Percentiles rank a stretch among this genome's conserved stretches.
Evolutionary conservation across 345 rosid species (phyloP).

Genomic region (Clausena lansium): DNA sequence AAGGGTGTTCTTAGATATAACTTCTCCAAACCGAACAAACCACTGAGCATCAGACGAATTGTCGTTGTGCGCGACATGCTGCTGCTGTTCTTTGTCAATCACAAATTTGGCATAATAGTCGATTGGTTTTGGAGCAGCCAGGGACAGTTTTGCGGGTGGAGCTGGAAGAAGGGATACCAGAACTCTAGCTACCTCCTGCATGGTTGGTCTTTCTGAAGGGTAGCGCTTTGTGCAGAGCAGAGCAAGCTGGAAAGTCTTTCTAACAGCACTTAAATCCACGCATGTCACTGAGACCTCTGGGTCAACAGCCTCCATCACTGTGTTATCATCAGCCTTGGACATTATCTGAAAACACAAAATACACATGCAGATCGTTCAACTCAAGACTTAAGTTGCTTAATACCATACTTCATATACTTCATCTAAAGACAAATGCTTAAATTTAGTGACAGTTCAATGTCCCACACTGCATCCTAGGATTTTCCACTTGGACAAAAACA

Average conservation of each 20-base stretch:
- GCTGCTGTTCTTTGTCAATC: slow-evolving; percentile 36
- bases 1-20: slow-evolving; percentile 62
- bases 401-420: no score
- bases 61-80: slow-evolving; percentile 28
- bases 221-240: slow-evolving; percentile 69
- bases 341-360: slow-evolving; percentile 45
- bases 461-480: not conserved
- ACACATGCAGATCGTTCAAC: not conserved
- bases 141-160: slow-evolving; percentile 34
- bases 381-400: not conserved
- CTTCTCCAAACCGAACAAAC: slow-evolving; percentile 68
- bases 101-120: slow-evolving; percentile 46
- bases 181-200: slow-evolving; percentile 84
- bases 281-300: slow-evolving; percentile 88
- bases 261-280: slow-evolving; percentile 53
- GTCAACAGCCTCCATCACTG: slow-evolving; percentile 92
- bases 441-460: not conserved
- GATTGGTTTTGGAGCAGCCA: slow-evolving; percentile 30
- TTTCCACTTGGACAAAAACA: not conserved
- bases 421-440: not conserved
- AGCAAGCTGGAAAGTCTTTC: slow-evolving; percentile 77
- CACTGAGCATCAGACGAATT: slow-evolving; percentile 64
- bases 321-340: slow-evolving; percentile 67
- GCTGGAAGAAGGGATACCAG: slow-evolving; percentile 65
- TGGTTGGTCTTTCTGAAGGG: slow-evolving; percentile 80